These are phyloP conservation scores for Fusarium concolor DNA, from an alignment of 2,329 filamentous ascomycete species.

Conservation along the genomic window DNA sequence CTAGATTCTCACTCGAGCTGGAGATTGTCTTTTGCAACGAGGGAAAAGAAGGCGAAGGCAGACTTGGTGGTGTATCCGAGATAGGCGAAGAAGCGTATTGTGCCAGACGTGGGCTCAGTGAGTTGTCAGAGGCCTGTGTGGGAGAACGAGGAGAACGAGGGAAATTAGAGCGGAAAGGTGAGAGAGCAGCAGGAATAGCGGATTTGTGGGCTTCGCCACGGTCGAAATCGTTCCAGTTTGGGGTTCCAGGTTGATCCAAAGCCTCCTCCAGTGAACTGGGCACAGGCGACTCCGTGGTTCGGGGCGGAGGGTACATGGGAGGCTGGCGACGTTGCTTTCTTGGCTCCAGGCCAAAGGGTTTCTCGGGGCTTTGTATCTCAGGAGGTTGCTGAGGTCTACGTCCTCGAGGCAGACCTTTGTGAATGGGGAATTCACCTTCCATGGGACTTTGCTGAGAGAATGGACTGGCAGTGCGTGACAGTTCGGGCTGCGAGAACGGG, in stretches of 20 bases:
- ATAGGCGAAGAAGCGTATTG: conserved; percentile 46
- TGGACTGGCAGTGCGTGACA: conserved; percentile 43
- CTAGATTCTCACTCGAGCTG: conserved; percentile 48
- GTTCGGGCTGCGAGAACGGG: conserved; percentile 18
- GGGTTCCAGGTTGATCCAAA: conserved; percentile 27
- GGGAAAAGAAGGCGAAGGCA: conserved; percentile 53
- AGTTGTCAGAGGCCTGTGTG: conserved; percentile 16
- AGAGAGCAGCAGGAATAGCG: conserved; percentile 52
- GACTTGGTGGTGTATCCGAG: conserved; percentile 47
- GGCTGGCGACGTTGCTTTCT: conserved; percentile 40
- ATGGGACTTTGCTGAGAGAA: conserved; percentile 43
- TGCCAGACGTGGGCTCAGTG: conserved; percentile 24
- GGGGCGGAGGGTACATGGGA: conserved; percentile 40
- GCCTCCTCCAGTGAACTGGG: conserved; percentile 1
- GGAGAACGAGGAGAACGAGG: conserved; percentile 32
- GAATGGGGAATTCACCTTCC: conserved; percentile 51
- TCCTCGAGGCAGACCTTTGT: conserved; percentile 52
- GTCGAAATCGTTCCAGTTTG: conserved; percentile 48
- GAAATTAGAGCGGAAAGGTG: conserved; percentile 40
- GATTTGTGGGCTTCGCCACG: conserved; percentile 48
- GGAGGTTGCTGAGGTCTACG: conserved; percentile 40
- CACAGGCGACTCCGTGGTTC: conserved; percentile 16
- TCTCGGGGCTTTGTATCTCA: conserved; percentile 11
- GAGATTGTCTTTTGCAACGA: conserved; percentile 53
- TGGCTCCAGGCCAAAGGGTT: conserved; percentile 32